Evolutionary conservation across 768 basidiomycete genomes (phyloP).

Genomic region (Tephrocybe sp.): DNA sequence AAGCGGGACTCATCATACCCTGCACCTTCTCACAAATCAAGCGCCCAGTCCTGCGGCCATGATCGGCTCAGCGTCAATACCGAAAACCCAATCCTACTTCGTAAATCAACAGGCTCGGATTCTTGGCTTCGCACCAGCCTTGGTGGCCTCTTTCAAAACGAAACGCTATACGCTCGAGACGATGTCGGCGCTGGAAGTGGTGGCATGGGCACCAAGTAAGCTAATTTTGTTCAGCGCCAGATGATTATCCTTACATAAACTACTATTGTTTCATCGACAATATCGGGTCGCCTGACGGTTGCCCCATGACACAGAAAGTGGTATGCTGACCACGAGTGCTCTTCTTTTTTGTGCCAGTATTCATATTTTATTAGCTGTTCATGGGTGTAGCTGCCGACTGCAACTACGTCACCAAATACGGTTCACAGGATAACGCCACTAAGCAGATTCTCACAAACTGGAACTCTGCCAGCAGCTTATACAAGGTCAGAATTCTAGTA

Average conservation of each 20-base stretch:
- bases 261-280: constrained; percentile 61
- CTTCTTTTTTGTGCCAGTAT: constrained; percentile 2
- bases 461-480: constrained; percentile 75
- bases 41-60: constrained; percentile 59
- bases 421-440: constrained; percentile 62
- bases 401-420: constrained; percentile 66
- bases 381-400: constrained; percentile 92
- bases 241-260: constrained; percentile 1
- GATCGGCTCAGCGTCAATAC: constrained; percentile 68
- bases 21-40: constrained; percentile 16
- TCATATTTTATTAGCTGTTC: constrained; percentile 41
- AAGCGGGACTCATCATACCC: constrained; percentile 27
- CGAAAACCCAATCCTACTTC: constrained; percentile 48
- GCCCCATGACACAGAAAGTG: constrained; percentile 70
- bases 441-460: constrained; percentile 73
- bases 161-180: constrained; percentile 42
- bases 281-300: constrained; percentile 71
- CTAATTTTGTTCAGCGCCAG: not conserved
- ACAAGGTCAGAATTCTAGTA: constrained; percentile 44
- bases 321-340: constrained; percentile 31
- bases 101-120: constrained; percentile 23
- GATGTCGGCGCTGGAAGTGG: constrained; percentile 55
- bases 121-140: constrained; percentile 45
- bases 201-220: constrained; percentile 55
- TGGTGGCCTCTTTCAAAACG: constrained; percentile 29